Evolutionary conservation across 306 rosid species (phyloP).

Genomic region (Oemleria cerasiformis): DNA sequence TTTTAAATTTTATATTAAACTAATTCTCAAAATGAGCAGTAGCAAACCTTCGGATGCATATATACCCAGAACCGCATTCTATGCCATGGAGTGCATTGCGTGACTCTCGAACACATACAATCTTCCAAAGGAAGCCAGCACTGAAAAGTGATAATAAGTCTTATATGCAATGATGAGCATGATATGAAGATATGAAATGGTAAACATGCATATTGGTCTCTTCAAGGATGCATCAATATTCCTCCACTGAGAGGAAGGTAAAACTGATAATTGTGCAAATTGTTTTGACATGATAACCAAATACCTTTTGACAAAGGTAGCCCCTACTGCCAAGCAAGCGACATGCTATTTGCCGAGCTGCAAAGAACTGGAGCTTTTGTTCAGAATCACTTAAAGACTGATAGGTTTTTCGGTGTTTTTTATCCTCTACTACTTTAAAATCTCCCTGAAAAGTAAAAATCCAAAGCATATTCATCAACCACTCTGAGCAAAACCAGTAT

Average conservation of each 20-base stretch:
- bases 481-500: background rate
- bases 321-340: conserved; percentile 89
- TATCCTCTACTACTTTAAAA: conserved; percentile 62
- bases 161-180: background rate
- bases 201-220: background rate
- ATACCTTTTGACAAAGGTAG: conserved; percentile 94
- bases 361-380: conserved; percentile 65
- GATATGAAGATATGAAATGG: background rate
- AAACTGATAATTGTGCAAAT: background rate
- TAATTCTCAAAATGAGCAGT: conserved; percentile 13
- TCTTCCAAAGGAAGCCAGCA: conserved; percentile 93
- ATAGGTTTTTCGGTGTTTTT: conserved; percentile 81
- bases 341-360: conserved; percentile 94
- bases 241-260: background rate
- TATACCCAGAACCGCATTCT: conserved; percentile 84
- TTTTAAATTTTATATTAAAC: background rate
- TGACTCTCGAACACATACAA: conserved; percentile 74
- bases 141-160: conserved; percentile 36
- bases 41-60: conserved; percentile 91
- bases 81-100: conserved; percentile 48
- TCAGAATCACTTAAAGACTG: conserved; percentile 71
- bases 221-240: background rate
- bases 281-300: background rate
- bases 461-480: background rate
- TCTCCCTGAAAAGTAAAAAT: conserved; percentile 47